Evolutionary conservation across 306 rosid species (phyloP).

Genomic region (Lablab purpureus): DNA sequence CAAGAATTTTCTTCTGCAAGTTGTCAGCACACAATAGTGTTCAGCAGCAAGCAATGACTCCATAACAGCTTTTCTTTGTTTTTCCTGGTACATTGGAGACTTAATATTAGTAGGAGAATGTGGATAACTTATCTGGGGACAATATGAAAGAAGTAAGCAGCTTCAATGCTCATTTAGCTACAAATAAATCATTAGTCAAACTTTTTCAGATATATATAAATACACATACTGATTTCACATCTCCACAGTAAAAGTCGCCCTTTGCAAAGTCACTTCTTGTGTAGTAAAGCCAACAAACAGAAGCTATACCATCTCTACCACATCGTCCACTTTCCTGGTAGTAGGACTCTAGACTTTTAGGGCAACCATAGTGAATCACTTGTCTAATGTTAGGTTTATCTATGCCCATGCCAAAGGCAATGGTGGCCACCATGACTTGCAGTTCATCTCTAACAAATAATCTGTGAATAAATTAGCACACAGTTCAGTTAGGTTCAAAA

Average conservation of each 20-base stretch:
- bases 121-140: slow-evolving; percentile 19
- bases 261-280: slow-evolving; percentile 80
- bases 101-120: slow-evolving; percentile 41
- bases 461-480: slow-evolving; percentile 60
- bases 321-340: slow-evolving; percentile 97
- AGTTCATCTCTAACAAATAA: slow-evolving; percentile 83
- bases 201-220: slow-evolving; percentile 11
- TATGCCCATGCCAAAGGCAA: slow-evolving; percentile 98
- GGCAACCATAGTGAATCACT: slow-evolving; percentile 96
- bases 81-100: slow-evolving; percentile 60
- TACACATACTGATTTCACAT: slow-evolving; percentile 62
- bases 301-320: slow-evolving; percentile 93
- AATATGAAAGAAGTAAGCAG: slow-evolving; percentile 39
- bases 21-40: slow-evolving; percentile 73
- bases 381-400: slow-evolving; percentile 92
- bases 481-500: slow-evolving; percentile 32
- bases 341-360: slow-evolving; percentile 86
- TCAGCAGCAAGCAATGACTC: slow-evolving; percentile 82
- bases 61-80: slow-evolving; percentile 77
- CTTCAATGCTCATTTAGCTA: slow-evolving; percentile 40
- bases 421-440: slow-evolving; percentile 89
- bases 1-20: slow-evolving; percentile 87
- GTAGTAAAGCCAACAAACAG: slow-evolving; percentile 95
- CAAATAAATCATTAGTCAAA: slow-evolving; percentile 21
- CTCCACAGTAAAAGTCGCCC: slow-evolving; percentile 73